These are phyloP conservation scores for Crithidia thermophila DNA, from an alignment of 208 protist genomes.

Conservation along the genomic window DNA sequence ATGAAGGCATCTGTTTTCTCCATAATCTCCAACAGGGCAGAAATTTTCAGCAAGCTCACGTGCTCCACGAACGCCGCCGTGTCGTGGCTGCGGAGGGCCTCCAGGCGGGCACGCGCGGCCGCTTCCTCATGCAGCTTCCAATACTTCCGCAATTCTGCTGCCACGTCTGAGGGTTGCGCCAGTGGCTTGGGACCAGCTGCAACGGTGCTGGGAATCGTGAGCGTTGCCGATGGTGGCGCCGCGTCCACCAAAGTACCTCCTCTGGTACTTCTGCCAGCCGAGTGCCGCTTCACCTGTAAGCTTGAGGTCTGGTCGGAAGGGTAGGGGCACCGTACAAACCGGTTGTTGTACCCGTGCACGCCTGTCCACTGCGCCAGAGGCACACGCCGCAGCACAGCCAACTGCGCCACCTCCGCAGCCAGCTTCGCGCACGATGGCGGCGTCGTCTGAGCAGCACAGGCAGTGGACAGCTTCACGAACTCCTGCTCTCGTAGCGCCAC, in stretches of 20 bases:
- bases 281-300: background rate
- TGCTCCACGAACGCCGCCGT: constrained; percentile 50
- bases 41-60: constrained; percentile 55
- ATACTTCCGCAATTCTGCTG: constrained; percentile 39
- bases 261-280: background rate
- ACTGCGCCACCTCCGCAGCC: background rate
- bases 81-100: constrained; percentile 47
- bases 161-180: constrained; percentile 19
- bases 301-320: background rate
- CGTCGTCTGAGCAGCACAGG: background rate
- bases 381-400: constrained; percentile 2
- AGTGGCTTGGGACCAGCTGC: constrained; percentile 15
- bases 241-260: background rate
- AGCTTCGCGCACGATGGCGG: background rate
- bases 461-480: background rate
- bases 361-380: constrained; percentile 20
- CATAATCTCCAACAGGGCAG: constrained; percentile 65
- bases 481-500: constrained; percentile 16
- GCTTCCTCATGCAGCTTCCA: constrained; percentile 53
- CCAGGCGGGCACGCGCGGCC: constrained; percentile 37
- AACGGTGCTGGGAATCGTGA: background rate
- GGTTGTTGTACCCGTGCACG: constrained; percentile 16
- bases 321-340: constrained; percentile 13
- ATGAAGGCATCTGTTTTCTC: constrained; percentile 66
- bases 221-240: background rate